These are phyloP conservation scores for Pichia manshurica DNA, from an alignment of 805 yeast species.

Conservation along the genomic window DNA sequence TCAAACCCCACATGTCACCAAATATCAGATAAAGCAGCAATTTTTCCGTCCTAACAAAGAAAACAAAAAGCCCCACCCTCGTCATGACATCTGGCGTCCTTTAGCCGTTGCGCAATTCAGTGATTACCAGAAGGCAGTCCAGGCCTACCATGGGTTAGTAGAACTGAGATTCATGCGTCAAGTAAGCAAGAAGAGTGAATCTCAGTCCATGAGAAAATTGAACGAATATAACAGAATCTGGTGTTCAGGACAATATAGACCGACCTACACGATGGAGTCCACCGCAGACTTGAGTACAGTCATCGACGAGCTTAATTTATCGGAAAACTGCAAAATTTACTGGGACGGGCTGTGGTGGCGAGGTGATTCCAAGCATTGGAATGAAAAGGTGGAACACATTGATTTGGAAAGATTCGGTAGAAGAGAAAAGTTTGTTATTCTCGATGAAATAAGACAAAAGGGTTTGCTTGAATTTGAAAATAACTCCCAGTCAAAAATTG, in stretches of 20 bases:
- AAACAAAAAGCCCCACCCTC: constrained; percentile 69
- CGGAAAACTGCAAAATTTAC: constrained; percentile 39
- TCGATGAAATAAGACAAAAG: constrained; percentile 50
- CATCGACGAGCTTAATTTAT: constrained; percentile 53
- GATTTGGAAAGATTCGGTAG: constrained; percentile 50
- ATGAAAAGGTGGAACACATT: constrained; percentile 56
- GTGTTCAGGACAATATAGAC: constrained; percentile 84
- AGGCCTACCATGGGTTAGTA: constrained; percentile 69
- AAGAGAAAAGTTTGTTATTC: constrained; percentile 60
- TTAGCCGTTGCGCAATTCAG: constrained; percentile 76
- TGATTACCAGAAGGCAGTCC: constrained; percentile 56
- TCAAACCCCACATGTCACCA: constrained; percentile 60
- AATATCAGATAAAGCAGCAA: constrained; percentile 58
- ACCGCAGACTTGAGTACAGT: constrained; percentile 75
- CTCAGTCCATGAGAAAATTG: constrained; percentile 63
- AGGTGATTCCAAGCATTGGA: constrained; percentile 78
- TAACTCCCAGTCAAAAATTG: not conserved
- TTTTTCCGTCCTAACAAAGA: constrained; percentile 86
- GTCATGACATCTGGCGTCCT: constrained; percentile 86
- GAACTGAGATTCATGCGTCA: constrained; percentile 73
- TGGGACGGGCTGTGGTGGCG: constrained; percentile 90
- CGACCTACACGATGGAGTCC: constrained; percentile 85
- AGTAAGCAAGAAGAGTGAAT: constrained; percentile 48
- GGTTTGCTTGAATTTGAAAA: constrained; percentile 22
- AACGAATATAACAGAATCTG: constrained; percentile 76